Evolutionary conservation across 495 filamentous ascomycete genomes (phyloP).

Genomic region (Penicillium manginii): DNA sequence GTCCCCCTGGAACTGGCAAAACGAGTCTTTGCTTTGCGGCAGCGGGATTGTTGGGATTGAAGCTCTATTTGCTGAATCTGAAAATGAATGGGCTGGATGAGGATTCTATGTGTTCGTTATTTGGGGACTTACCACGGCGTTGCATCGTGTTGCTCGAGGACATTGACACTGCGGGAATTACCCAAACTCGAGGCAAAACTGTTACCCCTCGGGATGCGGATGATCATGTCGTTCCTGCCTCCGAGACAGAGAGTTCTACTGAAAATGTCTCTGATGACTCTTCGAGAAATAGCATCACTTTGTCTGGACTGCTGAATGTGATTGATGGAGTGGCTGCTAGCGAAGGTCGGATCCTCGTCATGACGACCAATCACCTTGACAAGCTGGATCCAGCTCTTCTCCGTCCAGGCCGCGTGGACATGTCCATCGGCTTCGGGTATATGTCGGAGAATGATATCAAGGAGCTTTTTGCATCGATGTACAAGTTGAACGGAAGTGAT

Average conservation of each 20-base stretch:
- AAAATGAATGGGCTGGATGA: slow-evolving; percentile 41
- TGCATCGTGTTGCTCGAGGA: slow-evolving; percentile 45
- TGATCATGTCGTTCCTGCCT: not conserved
- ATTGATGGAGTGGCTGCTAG: slow-evolving; percentile 84
- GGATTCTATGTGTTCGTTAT: slow-evolving; percentile 64
- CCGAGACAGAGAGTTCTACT: slow-evolving; percentile 37
- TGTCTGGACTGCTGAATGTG: slow-evolving; percentile 80
- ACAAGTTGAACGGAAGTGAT: slow-evolving; percentile 25
- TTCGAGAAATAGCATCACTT: slow-evolving; percentile 31
- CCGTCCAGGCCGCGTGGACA: slow-evolving; percentile 75
- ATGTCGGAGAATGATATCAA: slow-evolving; percentile 44
- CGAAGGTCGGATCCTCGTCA: slow-evolving; percentile 79
- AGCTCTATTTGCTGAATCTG: slow-evolving; percentile 58
- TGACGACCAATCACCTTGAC: slow-evolving; percentile 83
- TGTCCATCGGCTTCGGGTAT: slow-evolving; percentile 54
- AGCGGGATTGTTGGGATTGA: slow-evolving; percentile 61
- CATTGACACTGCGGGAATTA: slow-evolving; percentile 46
- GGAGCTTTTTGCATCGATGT: slow-evolving; percentile 68
- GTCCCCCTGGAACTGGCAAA: slow-evolving; percentile 72
- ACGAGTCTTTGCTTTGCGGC: slow-evolving; percentile 65
- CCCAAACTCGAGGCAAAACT: slow-evolving; percentile 35
- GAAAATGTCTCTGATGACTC: not conserved
- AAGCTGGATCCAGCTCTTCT: slow-evolving; percentile 75
- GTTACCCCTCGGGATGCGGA: not conserved
- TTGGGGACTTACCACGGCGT: slow-evolving; percentile 48